Percentiles rank a stretch among this genome's conserved stretches.
Evolutionary conservation across 176 grass and related monocot species (phyloP).

Genomic region (Typha latifolia): DNA sequence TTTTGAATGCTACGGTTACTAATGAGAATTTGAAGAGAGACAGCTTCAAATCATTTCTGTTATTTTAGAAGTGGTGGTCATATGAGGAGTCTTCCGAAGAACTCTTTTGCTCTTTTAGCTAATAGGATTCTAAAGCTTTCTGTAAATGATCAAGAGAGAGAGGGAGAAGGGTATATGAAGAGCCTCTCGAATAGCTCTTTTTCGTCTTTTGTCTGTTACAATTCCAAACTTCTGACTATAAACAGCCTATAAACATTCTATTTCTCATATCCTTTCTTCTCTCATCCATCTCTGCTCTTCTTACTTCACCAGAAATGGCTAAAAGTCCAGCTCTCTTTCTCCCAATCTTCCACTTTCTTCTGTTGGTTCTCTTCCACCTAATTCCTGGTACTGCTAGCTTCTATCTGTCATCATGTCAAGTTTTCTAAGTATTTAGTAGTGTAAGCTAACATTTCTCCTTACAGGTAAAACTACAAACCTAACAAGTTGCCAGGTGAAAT

Average conservation of each 20-base stretch:
- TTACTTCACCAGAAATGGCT: not conserved
- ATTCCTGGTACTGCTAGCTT: not conserved
- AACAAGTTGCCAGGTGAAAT: not conserved
- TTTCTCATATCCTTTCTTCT: not conserved
- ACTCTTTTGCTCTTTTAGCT: too few relatives aligned
- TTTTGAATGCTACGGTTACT: too few relatives aligned
- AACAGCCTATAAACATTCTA: not conserved
- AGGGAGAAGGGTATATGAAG: not conserved
- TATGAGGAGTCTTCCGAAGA: too few relatives aligned
- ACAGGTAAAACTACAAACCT: not conserved
- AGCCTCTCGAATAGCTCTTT: not conserved
- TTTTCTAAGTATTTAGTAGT: not conserved
- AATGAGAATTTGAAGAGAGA: too few relatives aligned
- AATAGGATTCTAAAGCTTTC: too few relatives aligned
- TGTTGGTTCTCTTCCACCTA: not conserved
- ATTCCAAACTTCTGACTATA: not conserved
- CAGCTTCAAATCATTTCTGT: too few relatives aligned
- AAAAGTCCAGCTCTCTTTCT: not conserved
- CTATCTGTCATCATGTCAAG: not conserved
- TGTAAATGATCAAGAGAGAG: too few relatives aligned
- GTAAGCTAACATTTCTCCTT: not conserved
- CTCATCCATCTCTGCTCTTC: not conserved
- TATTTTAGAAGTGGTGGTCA: too few relatives aligned
- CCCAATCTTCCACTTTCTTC: not conserved
- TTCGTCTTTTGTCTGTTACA: not conserved